Base-by-base conservation (phyloP, 139 green algal species). In the Coelastrella sp. region DNA sequence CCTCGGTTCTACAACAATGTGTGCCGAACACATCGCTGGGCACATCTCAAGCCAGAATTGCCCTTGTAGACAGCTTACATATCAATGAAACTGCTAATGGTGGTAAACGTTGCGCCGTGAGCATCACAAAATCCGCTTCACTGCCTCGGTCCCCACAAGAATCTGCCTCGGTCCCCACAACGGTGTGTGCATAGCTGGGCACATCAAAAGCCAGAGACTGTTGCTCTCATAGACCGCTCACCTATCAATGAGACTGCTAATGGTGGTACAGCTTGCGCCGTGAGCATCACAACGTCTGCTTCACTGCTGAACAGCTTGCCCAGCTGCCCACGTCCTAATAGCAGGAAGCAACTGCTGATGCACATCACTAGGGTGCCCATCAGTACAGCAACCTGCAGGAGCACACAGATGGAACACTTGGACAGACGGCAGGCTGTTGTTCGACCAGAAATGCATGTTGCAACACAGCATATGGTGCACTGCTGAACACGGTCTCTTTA, bases 311-410 rank as follows among this genome's bases (percentile, higher is more conserved):
- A 86, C 59, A 86, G 80, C 7, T n/a, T 54, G 17, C 80, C 80
- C n/a, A 86, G 59, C 59, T 86, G 80, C 4, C 22, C 59, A 6
- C 59, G n/a, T 0, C 59, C n/a, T 17, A 75, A n/a, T 22, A 86
- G 8, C 60, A 86, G 11, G 20, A 86, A n/a, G 59, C 60, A 58
- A 20, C 81, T 87, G 81, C 81, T 87, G 64, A 61, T 13, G n/a
- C 17, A 16, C 80, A 86, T 86, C 8, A 86, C 80, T 13, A 86
- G 20, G 5, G 80, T 74, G 57, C 94, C 94, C 91, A 96, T 94
- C 57, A 96, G 83, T 78, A 96, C 94, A 22, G 92, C 88, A 22
- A 95, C 91, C 80, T 95, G 92, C n/a, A 75, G 64, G 22, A 7
- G 22, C 3, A 22, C 8, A 76, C 68, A 76, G 14, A 47, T 47